Evolutionary conservation across 225 moss, liverwort and hornwort genomes (phyloP).

Genomic region (Polytrichum formosum): DNA sequence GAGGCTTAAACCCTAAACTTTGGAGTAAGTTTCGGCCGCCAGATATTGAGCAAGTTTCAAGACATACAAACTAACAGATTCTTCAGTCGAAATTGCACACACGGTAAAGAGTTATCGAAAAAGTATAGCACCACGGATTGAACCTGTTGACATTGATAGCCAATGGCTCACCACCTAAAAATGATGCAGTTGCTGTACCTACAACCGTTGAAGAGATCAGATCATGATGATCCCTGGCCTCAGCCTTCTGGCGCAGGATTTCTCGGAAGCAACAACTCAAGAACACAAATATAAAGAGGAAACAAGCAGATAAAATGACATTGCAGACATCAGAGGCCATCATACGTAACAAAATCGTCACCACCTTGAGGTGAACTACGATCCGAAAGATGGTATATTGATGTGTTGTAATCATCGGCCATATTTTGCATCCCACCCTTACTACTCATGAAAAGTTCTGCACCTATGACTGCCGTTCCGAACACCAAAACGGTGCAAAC

Average conservation of each 20-base stretch:
- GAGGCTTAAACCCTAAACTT: no score
- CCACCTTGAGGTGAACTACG: slow-evolving; percentile 8
- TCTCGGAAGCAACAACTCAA: not conserved
- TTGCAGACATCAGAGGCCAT: not conserved
- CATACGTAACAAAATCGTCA: slow-evolving; percentile 6
- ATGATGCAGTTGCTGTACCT: slow-evolving; percentile 5
- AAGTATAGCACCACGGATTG: slow-evolving; percentile 10
- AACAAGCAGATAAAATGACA: no score
- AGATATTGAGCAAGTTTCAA: no score
- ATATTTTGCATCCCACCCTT: no score
- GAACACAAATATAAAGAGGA: not conserved
- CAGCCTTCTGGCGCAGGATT: slow-evolving; percentile 5
- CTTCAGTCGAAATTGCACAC: no score
- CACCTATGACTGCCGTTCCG: no score
- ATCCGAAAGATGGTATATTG: slow-evolving; percentile 16
- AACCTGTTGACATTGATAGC: slow-evolving; percentile 6
- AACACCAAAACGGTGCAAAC: no score
- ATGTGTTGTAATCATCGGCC: slow-evolving; percentile 13
- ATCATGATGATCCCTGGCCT: not conserved
- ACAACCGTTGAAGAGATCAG: slow-evolving; percentile 8
- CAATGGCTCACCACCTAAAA: slow-evolving; percentile 9
- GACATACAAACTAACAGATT: no score
- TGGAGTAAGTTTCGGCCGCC: no score
- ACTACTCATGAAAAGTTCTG: no score
- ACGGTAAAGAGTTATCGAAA: no score